phyloP scores from a whole-genome alignment of 208 protist species.

The Wallacemonas sp. region DNA sequence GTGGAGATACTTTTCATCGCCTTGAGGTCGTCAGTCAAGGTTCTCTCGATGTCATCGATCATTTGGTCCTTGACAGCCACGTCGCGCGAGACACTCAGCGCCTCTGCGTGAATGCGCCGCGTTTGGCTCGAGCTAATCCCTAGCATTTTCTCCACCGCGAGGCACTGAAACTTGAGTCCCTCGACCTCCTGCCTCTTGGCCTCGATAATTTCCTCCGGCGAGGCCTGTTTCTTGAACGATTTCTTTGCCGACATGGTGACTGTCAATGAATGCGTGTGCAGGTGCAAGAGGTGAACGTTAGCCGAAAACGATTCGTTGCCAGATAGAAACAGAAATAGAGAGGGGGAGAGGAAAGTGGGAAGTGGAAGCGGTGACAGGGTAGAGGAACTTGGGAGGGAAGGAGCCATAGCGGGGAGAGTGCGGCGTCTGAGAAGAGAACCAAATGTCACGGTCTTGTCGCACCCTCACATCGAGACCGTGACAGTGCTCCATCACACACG shows the following conservation, averaged over 20 bases:
- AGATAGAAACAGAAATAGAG: constrained; percentile 11
- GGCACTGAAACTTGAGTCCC: constrained; percentile 52
- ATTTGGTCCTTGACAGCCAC: constrained; percentile 64
- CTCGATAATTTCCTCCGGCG: constrained; percentile 65
- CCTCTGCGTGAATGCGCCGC: constrained; percentile 47
- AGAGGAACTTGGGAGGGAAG: too few relatives aligned
- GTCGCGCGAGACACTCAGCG: constrained; percentile 46
- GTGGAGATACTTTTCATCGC: constrained; percentile 70
- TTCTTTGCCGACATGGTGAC: constrained; percentile 30
- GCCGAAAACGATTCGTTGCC: too few relatives aligned
- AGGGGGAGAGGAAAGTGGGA: neutral
- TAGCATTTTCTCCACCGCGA: constrained; percentile 82
- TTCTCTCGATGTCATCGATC: constrained; percentile 50
- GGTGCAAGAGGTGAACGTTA: too few relatives aligned
- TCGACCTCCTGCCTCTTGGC: constrained; percentile 60
- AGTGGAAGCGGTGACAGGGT: too few relatives aligned
- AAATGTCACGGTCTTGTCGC: too few relatives aligned
- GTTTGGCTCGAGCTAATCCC: constrained; percentile 78
- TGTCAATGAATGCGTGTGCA: constrained; percentile 1
- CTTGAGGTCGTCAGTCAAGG: constrained; percentile 56
- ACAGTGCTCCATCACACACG: too few relatives aligned
- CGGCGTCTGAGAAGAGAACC: too few relatives aligned
- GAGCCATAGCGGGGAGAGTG: too few relatives aligned
- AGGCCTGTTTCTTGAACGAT: constrained; percentile 48
- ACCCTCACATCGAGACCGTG: too few relatives aligned